Evolutionary conservation across 2,329 filamentous ascomycete species (phyloP), one percentile per base, ranked within the genome.

Genomic region (Plenodomus tracheiphilus): DNA sequence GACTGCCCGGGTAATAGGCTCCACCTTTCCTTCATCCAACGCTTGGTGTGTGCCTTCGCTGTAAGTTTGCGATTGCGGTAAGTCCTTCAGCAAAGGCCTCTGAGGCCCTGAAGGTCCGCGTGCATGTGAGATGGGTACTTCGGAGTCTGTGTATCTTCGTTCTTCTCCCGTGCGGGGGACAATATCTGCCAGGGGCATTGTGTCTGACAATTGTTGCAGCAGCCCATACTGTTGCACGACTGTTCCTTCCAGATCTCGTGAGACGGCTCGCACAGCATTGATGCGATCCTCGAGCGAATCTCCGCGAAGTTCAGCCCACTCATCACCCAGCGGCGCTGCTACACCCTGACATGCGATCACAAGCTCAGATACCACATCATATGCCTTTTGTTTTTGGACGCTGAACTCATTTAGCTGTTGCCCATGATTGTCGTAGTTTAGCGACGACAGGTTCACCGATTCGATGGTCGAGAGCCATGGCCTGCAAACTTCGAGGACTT

Each of bases 241-340:
- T 62, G 89, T 92, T 17, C 86, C 89, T 69, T 97, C 91, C 16
- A 99, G 78, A 39, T 93, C 88, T 60, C 88, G 84, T 9, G 87
- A 85, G 53, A 90, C 88, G 49, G 85, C 81, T 43, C 88, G 84
- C 49, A 97, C 91, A 54, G 89, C 87, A 56, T 88, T 88, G 20
- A 97, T 74, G 18, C 94, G 85, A 58, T 90, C 90, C 66, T 97
- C 93, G 22, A 99, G 78, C 7, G 92, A 89, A 68, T 96, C 91
- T 1, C 91, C 91, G 37, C 91, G 85, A n/a, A 92, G 80, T 69
- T 96, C 91, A 3, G 92, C 85, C 94, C 94, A 99, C 74, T 99
- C 94, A 68, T 99, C 94, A 8, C 88, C 89, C 37, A 99, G 74
- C 5, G 94, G 94, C 8, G 90, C 90, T 5, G 91, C 89, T n/a